A percentile compares a stretch with the other conserved stretches of the same genome.
Conservation (phyloP, 495 filamentous ascomycete species). For the Neurospora intermedia region DNA sequence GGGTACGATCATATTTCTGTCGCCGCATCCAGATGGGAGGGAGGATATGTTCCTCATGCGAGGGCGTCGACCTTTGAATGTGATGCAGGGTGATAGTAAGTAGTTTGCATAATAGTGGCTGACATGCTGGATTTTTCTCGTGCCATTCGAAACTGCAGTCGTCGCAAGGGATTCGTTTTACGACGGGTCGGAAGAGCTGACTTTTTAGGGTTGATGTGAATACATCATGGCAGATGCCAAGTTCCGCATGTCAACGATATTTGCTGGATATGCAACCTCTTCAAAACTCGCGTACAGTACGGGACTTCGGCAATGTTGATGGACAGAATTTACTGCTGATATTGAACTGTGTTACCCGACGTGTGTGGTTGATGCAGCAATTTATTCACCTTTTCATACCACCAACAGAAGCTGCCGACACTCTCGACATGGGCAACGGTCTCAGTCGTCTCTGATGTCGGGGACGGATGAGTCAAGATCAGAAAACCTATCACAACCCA, state of each 20-base stretch:
- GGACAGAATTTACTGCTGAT: neutral
- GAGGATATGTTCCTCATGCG: slow-evolving; percentile 35
- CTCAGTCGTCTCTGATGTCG: neutral
- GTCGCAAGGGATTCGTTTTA: neutral
- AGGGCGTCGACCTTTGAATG: neutral
- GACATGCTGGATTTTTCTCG: neutral
- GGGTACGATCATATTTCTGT: slow-evolving; percentile 36
- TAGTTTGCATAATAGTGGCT: neutral
- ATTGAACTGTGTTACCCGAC: neutral
- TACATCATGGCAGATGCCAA: neutral
- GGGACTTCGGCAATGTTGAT: neutral
- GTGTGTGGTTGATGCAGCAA: neutral
- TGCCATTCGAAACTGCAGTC: neutral
- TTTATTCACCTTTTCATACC: neutral
- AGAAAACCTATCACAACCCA: slow-evolving; percentile 34
- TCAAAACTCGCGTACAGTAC: neutral
- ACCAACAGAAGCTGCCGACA: neutral
- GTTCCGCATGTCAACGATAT: neutral
- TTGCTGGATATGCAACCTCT: neutral
- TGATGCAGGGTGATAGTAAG: neutral
- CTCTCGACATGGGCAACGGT: neutral
- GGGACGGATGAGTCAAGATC: neutral
- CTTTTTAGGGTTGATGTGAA: neutral
- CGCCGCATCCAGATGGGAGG: slow-evolving; percentile 44
- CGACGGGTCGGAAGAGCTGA: neutral